Base-by-base conservation (phyloP, 805 yeast genomes). In the Metschnikowia koreensis region DNA sequence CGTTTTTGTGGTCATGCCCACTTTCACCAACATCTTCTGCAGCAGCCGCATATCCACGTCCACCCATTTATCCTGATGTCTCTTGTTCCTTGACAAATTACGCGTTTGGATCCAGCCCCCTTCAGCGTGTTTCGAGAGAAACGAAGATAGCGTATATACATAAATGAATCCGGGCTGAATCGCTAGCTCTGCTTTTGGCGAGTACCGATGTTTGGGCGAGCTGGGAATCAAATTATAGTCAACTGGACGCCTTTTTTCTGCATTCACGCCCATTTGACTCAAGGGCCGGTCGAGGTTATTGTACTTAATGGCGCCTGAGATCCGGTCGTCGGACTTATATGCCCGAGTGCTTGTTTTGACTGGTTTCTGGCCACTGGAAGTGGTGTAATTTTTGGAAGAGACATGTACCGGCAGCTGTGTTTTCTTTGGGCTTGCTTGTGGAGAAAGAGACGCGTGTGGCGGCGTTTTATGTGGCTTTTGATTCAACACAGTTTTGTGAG, bases 1-100 rank as follows among this genome's bases (percentile, higher is more conserved):
- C 0, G 70, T 64, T 47, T 73, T 76, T 0, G 81, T 73, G 1
- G 86, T 81, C 70, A 69, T 79, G 1, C 86, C 86, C 1, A 81
- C 73, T 55, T 81, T 81, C 15, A 81, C 63, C 13, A 81, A 63
- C 3, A 77, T 67, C 42, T 69, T 66, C n/a, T 64, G 58, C 33
- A 71, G 67, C 36, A 67, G 65, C 17, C 66, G 67, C 2, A 80
- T 66, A 38, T 75, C 61, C 56, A 76, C 74, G 9, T 59, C 57
- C 2, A 60, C 54, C 67, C 76, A 69, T 38, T 67, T 57, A 36
- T 66, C 63, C 29, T 48, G 52, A 40, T 66, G 28, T 22, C 52
- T 34, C 44, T 54, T 34, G 45, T 33, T 36, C 54, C 46, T 4
- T 60, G 51, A 42, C 58, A 68, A 53, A 62, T 72, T 66, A 50